These are phyloP conservation scores for Eucalyptus marginata DNA, from an alignment of 345 rosid genomes.

Conservation along the genomic window DNA sequence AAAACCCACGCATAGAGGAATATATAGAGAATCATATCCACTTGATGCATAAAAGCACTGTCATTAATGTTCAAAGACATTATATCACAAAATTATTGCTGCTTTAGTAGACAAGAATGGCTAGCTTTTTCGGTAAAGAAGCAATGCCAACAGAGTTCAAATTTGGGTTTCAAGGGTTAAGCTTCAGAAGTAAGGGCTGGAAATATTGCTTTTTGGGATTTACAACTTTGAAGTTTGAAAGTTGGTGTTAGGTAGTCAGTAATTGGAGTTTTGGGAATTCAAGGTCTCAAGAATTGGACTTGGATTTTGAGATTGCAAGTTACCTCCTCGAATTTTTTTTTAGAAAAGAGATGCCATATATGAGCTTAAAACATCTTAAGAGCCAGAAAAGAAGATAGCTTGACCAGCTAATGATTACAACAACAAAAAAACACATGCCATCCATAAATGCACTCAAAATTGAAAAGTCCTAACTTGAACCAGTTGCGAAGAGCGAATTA, in stretches of 20 bases:
- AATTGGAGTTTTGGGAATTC: background rate
- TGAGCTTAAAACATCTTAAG: background rate
- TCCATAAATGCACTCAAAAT: background rate
- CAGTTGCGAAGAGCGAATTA: background rate
- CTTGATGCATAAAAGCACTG: background rate
- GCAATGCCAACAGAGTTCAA: background rate
- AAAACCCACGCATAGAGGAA: background rate
- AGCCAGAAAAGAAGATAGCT: background rate
- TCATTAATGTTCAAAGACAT: background rate
- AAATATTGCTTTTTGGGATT: background rate
- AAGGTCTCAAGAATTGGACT: background rate
- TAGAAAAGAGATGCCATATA: background rate
- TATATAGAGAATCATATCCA: background rate
- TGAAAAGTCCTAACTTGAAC: background rate
- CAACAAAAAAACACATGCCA: background rate
- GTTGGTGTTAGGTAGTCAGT: background rate
- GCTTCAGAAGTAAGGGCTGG: background rate
- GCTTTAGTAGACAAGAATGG: background rate
- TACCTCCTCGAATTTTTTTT: background rate
- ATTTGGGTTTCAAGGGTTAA: background rate
- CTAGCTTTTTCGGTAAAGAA: background rate
- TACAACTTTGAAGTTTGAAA: background rate
- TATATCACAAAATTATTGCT: background rate
- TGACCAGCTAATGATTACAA: background rate
- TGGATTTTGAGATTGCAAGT: background rate